phyloP scores from a whole-genome alignment of 768 basidiomycete species.

The Lactarius trivialis region DNA sequence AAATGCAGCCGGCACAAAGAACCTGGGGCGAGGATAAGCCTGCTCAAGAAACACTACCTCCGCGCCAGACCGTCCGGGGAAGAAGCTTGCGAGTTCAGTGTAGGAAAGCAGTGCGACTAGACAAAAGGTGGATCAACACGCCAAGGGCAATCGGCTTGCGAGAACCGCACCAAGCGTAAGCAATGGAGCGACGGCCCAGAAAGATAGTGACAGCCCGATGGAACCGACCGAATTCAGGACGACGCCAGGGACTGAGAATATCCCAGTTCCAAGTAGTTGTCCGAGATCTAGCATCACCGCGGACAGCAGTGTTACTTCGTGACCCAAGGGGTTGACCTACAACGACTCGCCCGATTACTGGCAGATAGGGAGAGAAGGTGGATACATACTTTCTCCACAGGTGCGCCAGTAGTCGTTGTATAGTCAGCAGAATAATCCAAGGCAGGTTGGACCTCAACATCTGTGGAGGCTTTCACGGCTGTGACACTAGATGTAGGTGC shows the following conservation, averaged over 20 bases:
- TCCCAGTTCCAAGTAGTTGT: conserved; percentile 27
- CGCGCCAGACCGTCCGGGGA: conserved; percentile 44
- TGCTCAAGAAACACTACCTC: conserved; percentile 42
- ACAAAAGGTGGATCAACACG: background rate
- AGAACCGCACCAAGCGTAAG: conserved; percentile 22
- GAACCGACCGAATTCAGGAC: conserved; percentile 27
- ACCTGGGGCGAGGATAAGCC: conserved; percentile 39
- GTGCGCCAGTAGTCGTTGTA: conserved; percentile 4
- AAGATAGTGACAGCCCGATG: conserved; percentile 27
- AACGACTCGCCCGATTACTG: background rate
- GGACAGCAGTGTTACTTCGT: conserved; percentile 23
- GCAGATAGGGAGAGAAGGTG: background rate
- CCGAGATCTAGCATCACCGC: conserved; percentile 25
- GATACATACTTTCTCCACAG: conserved; percentile 16
- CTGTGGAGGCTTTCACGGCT: background rate
- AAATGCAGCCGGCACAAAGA: conserved; percentile 39
- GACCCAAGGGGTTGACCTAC: conserved; percentile 25
- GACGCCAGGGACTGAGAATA: conserved; percentile 28
- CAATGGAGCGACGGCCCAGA: conserved; percentile 28
- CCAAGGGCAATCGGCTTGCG: conserved; percentile 22
- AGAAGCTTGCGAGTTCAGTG: conserved; percentile 41
- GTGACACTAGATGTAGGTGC: background rate
- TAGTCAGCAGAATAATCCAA: background rate
- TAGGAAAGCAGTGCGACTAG: conserved; percentile 26
- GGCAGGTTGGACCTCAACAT: conserved; percentile 13